Evolutionary conservation across 306 rosid species (phyloP).

Genomic region (Pterocarpus macrocarpus): DNA sequence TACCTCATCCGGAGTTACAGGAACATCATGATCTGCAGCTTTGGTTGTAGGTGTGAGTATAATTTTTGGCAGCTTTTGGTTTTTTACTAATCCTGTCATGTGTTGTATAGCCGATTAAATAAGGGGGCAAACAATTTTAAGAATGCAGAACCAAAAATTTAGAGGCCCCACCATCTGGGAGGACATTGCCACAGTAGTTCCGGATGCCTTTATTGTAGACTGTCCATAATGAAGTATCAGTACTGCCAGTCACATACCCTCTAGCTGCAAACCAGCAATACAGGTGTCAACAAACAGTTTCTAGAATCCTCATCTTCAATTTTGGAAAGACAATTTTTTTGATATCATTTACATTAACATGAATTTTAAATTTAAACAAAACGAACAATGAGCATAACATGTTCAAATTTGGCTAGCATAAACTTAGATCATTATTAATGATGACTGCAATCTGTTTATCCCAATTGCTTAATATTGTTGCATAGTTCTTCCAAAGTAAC

Average conservation of each 20-base stretch:
- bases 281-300: constrained; percentile 32
- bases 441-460: not conserved
- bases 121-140: not conserved
- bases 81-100: constrained; percentile 79
- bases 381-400: constrained; percentile 1
- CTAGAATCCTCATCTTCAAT: constrained; percentile 28
- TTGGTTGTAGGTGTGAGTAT: constrained; percentile 97
- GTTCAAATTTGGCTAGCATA: not conserved
- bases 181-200: constrained; percentile 85
- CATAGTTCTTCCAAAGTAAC: no score
- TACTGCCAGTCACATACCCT: constrained; percentile 98
- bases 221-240: constrained; percentile 96
- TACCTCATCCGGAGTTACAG: constrained; percentile 93
- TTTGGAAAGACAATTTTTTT: constrained; percentile 1
- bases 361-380: constrained; percentile 20
- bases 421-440: not conserved
- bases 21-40: constrained; percentile 93
- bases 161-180: constrained; percentile 74
- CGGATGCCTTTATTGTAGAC: constrained; percentile 83
- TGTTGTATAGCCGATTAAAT: constrained; percentile 41
- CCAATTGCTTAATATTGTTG: not conserved
- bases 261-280: constrained; percentile 65
- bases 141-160: constrained; percentile 9
- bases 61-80: constrained; percentile 77
- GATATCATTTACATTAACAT: not conserved